These are phyloP conservation scores for Chrysoporthe cubensis DNA, from an alignment of 2,329 filamentous ascomycete genomes.

Conservation along the genomic window DNA sequence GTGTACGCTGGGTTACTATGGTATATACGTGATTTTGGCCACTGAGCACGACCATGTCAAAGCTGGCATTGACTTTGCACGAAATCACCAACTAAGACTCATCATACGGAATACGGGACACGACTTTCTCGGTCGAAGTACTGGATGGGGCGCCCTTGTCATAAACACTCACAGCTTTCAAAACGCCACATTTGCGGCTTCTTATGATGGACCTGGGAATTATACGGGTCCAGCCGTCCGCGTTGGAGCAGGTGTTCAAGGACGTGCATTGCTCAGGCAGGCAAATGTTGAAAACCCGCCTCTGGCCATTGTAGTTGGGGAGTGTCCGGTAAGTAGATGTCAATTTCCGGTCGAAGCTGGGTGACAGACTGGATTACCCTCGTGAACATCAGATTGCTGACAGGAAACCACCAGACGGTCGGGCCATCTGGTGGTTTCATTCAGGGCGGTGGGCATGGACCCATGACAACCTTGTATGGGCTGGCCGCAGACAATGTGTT, in stretches of 20 bases:
- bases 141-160: slow-evolving; percentile 61
- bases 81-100: slow-evolving; percentile 38
- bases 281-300: not conserved
- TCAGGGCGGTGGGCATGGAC: slow-evolving; percentile 61
- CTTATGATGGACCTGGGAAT: not conserved
- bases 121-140: slow-evolving; percentile 62
- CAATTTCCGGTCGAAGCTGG: not conserved
- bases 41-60: slow-evolving; percentile 36
- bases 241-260: not conserved
- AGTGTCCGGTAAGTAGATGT: not conserved
- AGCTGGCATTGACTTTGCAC: slow-evolving; percentile 37
- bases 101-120: slow-evolving; percentile 62
- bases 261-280: not conserved
- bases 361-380: not conserved
- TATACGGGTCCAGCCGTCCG: not conserved
- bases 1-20: slow-evolving; percentile 46
- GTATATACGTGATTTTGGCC: slow-evolving; percentile 40
- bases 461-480: slow-evolving; percentile 43
- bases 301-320: not conserved
- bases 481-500: slow-evolving; percentile 15
- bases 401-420: slow-evolving; percentile 43
- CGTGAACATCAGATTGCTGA: not conserved
- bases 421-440: slow-evolving; percentile 64
- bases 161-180: slow-evolving; percentile 63
- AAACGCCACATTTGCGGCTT: not conserved